These are phyloP conservation scores for Amaranthus tricolor DNA, from an alignment of 179 eudicot genomes.

Conservation along the genomic window DNA sequence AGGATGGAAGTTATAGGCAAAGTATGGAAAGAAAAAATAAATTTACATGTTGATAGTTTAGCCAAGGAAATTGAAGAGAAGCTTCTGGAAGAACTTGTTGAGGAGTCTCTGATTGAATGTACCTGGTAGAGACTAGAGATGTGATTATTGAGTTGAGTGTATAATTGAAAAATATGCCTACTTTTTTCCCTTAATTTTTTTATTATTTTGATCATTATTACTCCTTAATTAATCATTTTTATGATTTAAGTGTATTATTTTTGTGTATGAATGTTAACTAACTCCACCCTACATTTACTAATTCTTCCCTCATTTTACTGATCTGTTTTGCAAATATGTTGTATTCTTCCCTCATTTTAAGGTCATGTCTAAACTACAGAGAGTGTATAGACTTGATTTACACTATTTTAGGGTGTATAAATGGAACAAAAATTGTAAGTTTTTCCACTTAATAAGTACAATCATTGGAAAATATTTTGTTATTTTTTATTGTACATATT, in stretches of 20 bases:
- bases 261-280: constrained; percentile 31
- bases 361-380: too few species aligned
- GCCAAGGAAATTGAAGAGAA: constrained; percentile 69
- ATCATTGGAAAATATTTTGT: too few species aligned
- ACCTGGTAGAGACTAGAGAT: constrained; percentile 37
- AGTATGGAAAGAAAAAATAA: constrained; percentile 56
- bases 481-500: too few species aligned
- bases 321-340: not conserved
- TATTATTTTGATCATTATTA: constrained; percentile 17
- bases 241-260: constrained; percentile 13
- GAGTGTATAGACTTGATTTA: too few species aligned
- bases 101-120: constrained; percentile 59
- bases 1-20: constrained; percentile 66
- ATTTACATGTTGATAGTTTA: constrained; percentile 49
- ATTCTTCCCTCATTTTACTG: constrained; percentile 10
- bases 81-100: constrained; percentile 77
- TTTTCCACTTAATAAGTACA: too few species aligned
- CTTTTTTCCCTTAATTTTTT: not conserved
- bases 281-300: constrained; percentile 28
- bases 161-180: not conserved
- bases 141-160: not conserved
- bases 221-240: constrained; percentile 15
- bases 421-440: too few species aligned
- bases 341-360: too few species aligned
- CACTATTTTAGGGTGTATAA: too few species aligned